These are phyloP conservation scores for Metschnikowia hibisci DNA, from an alignment of 805 yeast species.

Conservation along the genomic window DNA sequence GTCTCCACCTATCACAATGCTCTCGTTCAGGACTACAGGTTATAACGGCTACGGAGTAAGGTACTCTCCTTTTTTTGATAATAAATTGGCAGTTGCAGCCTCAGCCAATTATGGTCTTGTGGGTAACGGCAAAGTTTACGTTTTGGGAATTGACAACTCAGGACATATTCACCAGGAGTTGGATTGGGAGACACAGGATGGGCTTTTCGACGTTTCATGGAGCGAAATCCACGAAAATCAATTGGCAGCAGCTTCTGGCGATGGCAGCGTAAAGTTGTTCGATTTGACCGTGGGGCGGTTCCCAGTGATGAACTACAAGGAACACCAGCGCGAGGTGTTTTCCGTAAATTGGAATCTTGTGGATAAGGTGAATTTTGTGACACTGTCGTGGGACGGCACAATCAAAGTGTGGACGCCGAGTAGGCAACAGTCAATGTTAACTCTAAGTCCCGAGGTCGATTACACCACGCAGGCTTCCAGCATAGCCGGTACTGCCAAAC, in stretches of 20 bases:
- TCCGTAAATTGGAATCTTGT: constrained; percentile 70
- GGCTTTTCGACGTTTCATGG: constrained; percentile 85
- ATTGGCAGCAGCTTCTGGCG: constrained; percentile 78
- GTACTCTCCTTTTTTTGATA: constrained; percentile 90
- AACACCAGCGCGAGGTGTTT: constrained; percentile 74
- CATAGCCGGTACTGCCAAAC: constrained; percentile 24
- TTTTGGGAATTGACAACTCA: constrained; percentile 61
- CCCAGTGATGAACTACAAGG: constrained; percentile 72
- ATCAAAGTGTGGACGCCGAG: constrained; percentile 75
- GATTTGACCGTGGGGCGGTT: constrained; percentile 64
- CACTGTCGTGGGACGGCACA: constrained; percentile 91
- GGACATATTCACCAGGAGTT: constrained; percentile 58
- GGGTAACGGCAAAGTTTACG: constrained; percentile 82
- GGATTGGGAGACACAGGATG: constrained; percentile 88
- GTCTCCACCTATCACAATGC: constrained; percentile 42
- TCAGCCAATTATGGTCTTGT: constrained; percentile 92
- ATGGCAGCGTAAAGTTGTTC: constrained; percentile 79
- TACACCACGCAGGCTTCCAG: constrained; percentile 25
- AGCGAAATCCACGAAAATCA: constrained; percentile 89
- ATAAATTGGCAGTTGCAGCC: constrained; percentile 82
- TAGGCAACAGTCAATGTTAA: constrained; percentile 52
- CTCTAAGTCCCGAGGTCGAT: constrained; percentile 41
- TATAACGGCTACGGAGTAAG: constrained; percentile 83
- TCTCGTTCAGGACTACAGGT: constrained; percentile 69
- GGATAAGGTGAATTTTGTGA: constrained; percentile 63